These are phyloP conservation scores for Neckera pumila DNA, from an alignment of 225 moss, liverwort and hornwort species.

Conservation along the genomic window DNA sequence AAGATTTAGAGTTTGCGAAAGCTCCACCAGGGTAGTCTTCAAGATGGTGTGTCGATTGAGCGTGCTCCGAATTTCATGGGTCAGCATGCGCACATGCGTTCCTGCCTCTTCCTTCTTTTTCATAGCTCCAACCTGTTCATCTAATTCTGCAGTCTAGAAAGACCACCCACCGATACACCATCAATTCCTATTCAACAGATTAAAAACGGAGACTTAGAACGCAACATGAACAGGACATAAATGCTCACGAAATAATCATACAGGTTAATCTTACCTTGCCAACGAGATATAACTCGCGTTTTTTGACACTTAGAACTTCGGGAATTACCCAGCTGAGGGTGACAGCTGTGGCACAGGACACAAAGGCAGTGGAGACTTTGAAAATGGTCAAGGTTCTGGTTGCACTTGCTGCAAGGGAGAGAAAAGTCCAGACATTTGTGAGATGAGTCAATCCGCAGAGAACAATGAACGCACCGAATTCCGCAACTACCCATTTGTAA, in stretches of 20 bases:
- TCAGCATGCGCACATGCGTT: conserved; percentile 65
- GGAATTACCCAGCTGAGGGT: conserved; percentile 70
- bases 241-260: background rate
- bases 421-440: conserved; percentile 58
- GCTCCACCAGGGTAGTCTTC: conserved; percentile 69
- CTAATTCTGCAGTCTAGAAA: conserved; percentile 80
- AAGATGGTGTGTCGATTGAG: conserved; percentile 83
- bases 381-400: conserved; percentile 59
- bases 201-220: background rate
- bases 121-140: conserved; percentile 71
- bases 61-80: conserved; percentile 77
- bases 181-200: background rate
- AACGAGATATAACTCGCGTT: conserved; percentile 60
- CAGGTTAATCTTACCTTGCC: conserved; percentile 41
- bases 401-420: conserved; percentile 35
- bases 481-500: conserved; percentile 73
- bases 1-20: conserved; percentile 55
- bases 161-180: conserved; percentile 8
- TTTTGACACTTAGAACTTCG: conserved; percentile 60
- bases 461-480: conserved; percentile 67
- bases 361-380: conserved; percentile 66
- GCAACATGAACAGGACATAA: background rate
- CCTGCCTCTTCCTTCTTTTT: conserved; percentile 77
- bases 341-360: conserved; percentile 66
- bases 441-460: conserved; percentile 74